phyloP scores from a whole-genome alignment of 106 monocot species.

The Apostasia shenzhenica region DNA sequence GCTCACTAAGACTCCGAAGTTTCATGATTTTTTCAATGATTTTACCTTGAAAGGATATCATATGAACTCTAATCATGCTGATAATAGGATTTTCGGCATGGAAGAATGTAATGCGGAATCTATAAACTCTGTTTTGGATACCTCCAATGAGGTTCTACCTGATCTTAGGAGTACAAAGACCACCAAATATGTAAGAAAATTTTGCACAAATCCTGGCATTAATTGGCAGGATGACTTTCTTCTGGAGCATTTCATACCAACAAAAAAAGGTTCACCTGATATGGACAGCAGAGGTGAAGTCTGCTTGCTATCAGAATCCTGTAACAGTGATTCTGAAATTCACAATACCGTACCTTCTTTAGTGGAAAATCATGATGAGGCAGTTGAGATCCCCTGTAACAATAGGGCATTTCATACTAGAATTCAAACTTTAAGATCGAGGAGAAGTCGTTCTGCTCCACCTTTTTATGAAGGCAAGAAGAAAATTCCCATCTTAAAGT shows the following conservation, averaged over 20 bases:
- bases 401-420: slow-evolving; percentile 10
- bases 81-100: not conserved
- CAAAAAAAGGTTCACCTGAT: not conserved
- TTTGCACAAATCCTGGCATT: slow-evolving; percentile 9
- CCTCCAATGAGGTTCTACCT: slow-evolving; percentile 6
- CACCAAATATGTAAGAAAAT: slow-evolving; percentile 1
- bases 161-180: slow-evolving; percentile 7
- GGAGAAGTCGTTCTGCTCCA: slow-evolving; percentile 83
- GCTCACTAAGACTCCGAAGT: not conserved
- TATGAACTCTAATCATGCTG: not conserved
- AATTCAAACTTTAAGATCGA: slow-evolving; percentile 17
- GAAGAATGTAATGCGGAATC: slow-evolving; percentile 8
- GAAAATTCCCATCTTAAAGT: slow-evolving; percentile 37
- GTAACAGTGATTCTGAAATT: slow-evolving; percentile 2
- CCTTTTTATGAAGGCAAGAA: slow-evolving; percentile 62
- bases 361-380: slow-evolving; percentile 11
- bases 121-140: slow-evolving; percentile 8
- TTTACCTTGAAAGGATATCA: slow-evolving; percentile 8
- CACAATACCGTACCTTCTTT: slow-evolving; percentile 1
- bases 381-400: slow-evolving; percentile 6
- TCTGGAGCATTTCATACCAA: slow-evolving; percentile 14
- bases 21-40: slow-evolving; percentile 8
- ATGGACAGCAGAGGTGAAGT: slow-evolving; percentile 15
- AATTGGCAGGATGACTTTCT: slow-evolving; percentile 6
- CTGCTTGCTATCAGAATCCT: slow-evolving; percentile 13